Base-by-base conservation (phyloP, 129 eudicot species). In the Dittrichia graveolens region DNA sequence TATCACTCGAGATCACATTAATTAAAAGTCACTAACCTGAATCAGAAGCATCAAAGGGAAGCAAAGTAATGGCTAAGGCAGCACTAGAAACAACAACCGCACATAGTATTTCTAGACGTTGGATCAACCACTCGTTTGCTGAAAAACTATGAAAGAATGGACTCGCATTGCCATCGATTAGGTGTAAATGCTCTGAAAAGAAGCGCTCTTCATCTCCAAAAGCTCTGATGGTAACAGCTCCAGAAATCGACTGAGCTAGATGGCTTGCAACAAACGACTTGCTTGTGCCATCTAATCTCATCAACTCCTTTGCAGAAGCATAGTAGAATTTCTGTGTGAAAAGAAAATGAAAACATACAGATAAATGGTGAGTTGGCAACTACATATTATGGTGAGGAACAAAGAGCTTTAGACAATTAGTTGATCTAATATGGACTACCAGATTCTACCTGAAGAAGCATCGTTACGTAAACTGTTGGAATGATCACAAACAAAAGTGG, bases 101-200 rank as follows among this genome's bases (percentile, higher is more conserved):
- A 10, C 88, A 79, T 65, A 88, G 79, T 7, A 85, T 58, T 76
- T 91, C 97, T 10, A 91, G 69, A 11, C 91, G 89, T 62, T 76
- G 89, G 46, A 87, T 88, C 60, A 88, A 67, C 97, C 95, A 91
- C 58, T 91, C 95, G 47, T 87, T 91, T 65, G 97, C 89, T 53
- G 91, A 53, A 70, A 87, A 91, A 52, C 78, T 81, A 65, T 91
- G 86, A 69, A 91, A 91, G 56, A 43, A 87, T 34, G 97, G 69
- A 73, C 78, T 82, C 6, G 87, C 86, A 18, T 87, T 85, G 67
- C 56, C 82, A 69, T 91, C 89, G 15, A 87, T 78, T 31, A 91
- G 87, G n/a, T 72, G 61, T 9, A 87, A 53, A 72, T 75, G 79
- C 24, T 84, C 81, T n/a, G 68, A n/a, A 61, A 65, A 81, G 79